These are phyloP conservation scores for Catunica adiposa DNA, from an alignment of 2,329 filamentous ascomycete genomes.

Conservation along the genomic window DNA sequence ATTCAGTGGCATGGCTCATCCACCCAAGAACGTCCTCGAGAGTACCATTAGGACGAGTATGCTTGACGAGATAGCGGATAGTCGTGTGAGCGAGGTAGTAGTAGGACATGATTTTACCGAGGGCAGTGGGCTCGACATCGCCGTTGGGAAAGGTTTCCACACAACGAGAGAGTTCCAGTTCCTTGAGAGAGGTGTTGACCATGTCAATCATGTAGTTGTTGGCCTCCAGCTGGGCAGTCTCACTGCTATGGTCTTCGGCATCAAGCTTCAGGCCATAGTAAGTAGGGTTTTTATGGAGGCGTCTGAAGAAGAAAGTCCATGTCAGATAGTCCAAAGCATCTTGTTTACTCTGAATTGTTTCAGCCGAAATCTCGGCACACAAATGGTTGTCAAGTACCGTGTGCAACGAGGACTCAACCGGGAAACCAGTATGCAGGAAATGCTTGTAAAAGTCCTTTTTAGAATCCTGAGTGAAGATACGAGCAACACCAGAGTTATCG, in stretches of 20 bases:
- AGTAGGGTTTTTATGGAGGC: slow-evolving; percentile 93
- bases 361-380: slow-evolving; percentile 83
- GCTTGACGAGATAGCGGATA: slow-evolving; percentile 63
- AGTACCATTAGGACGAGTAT: slow-evolving; percentile 57
- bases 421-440: slow-evolving; percentile 94
- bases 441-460: slow-evolving; percentile 99
- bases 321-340: slow-evolving; percentile 95
- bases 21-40: slow-evolving; percentile 75
- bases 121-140: slow-evolving; percentile 72
- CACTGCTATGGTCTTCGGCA: slow-evolving; percentile 23
- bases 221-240: slow-evolving; percentile 58
- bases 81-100: slow-evolving; percentile 96
- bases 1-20: slow-evolving; percentile 89
- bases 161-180: slow-evolving; percentile 72
- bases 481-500: slow-evolving; percentile 84
- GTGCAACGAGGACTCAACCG: slow-evolving; percentile 89
- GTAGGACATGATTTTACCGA: slow-evolving; percentile 98
- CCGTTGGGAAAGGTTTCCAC: slow-evolving; percentile 71
- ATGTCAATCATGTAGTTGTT: slow-evolving; percentile 92
- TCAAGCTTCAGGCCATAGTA: slow-evolving; percentile 95
- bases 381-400: slow-evolving; percentile 96
- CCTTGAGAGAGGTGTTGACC: slow-evolving; percentile 69
- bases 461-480: slow-evolving; percentile 91
- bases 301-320: slow-evolving; percentile 98
- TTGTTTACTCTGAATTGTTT: slow-evolving; percentile 85